Conservation (phyloP, 345 rosid genomes). For the Arabidopsis arenosa region DNA sequence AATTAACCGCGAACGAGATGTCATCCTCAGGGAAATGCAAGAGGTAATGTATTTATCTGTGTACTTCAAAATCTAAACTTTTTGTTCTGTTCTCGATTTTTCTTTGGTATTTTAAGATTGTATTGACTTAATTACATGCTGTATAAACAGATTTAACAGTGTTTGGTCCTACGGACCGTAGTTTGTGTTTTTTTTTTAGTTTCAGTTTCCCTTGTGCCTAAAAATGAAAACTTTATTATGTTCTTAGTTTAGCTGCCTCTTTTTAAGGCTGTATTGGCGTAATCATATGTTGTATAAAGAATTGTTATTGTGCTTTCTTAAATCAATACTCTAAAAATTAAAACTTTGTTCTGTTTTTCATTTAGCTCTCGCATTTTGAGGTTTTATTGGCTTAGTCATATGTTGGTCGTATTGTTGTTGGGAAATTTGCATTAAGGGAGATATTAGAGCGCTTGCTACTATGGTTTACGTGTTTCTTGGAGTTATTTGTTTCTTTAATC, state of each 20-base stretch:
- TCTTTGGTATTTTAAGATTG: not conserved
- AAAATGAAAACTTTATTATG: constrained; percentile 13
- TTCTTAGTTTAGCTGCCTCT: not conserved
- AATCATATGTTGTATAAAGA: not conserved
- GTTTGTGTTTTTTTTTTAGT: not conserved
- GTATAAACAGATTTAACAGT: not conserved
- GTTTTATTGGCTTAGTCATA: not conserved
- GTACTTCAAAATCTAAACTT: constrained; percentile 9
- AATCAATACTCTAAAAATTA: not conserved
- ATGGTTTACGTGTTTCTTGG: not conserved
- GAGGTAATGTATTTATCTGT: constrained; percentile 52
- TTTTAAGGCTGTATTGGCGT: not conserved
- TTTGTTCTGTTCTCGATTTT: constrained; percentile 3
- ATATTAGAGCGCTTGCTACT: not conserved
- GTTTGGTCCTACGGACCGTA: too few species aligned
- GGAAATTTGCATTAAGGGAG: not conserved
- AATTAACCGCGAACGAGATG: constrained; percentile 74
- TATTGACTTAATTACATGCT: not conserved
- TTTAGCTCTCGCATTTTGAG: not conserved
- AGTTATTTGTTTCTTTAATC: not conserved
- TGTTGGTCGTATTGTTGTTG: not conserved
- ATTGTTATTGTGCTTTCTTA: not conserved
- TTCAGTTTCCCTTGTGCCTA: not conserved
- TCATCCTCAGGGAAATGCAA: constrained; percentile 80
- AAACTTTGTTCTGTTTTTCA: not conserved